Percentiles rank a stretch among this genome's conserved stretches.
These are phyloP conservation scores for Primulina huaijiensis DNA, from an alignment of 257 asterid genomes.

Conservation along the genomic window DNA sequence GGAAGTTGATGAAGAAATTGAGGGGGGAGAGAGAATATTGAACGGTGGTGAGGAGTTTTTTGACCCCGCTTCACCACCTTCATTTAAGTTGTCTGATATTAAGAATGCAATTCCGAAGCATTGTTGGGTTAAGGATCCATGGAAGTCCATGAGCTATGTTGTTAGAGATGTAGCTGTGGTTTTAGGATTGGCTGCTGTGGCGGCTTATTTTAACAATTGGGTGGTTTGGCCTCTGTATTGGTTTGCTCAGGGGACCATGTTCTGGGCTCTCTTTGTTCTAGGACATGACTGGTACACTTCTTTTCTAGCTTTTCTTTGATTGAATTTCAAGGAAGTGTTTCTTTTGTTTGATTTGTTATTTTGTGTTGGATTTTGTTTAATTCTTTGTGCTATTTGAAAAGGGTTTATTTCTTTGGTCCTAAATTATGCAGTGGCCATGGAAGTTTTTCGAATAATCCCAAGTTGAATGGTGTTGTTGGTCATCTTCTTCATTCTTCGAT, in stretches of 20 bases:
- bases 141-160: conserved; percentile 49
- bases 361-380: not conserved
- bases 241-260: conserved; percentile 63
- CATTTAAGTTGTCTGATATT: conserved; percentile 54
- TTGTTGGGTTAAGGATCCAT: conserved; percentile 67
- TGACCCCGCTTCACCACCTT: conserved; percentile 63
- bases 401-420: not conserved
- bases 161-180: conserved; percentile 37
- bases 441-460: conserved; percentile 50
- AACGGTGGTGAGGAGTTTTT: conserved; percentile 25
- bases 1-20: conserved; percentile 41
- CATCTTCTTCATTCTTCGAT: conserved; percentile 66
- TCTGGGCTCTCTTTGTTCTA: conserved; percentile 70
- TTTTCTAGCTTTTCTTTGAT: not conserved
- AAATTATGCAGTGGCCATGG: conserved; percentile 60
- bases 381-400: not conserved
- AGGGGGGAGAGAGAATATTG: conserved; percentile 6
- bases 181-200: conserved; percentile 36
- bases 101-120: conserved; percentile 60
- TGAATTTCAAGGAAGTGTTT: not conserved
- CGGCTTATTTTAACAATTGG: conserved; percentile 37
- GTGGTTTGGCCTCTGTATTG: conserved; percentile 51
- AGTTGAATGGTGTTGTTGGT: conserved; percentile 54
- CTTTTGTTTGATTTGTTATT: not conserved
- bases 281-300: conserved; percentile 66